Evolutionary conservation across 371 early-diverging fungal genomes (phyloP).

Genomic region (Massospora cicadina): DNA sequence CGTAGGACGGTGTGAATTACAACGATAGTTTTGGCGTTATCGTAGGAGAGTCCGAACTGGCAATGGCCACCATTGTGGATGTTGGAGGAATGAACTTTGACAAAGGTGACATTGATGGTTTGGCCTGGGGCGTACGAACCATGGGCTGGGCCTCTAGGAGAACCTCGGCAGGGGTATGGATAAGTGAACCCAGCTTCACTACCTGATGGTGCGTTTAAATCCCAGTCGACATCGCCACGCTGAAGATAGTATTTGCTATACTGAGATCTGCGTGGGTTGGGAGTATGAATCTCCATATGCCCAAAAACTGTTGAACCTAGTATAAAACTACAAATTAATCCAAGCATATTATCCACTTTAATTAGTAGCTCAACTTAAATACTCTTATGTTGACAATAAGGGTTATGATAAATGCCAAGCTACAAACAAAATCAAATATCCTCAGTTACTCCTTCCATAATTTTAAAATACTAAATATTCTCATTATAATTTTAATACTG

Average conservation of each 20-base stretch:
- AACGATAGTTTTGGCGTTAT: conserved; percentile 37
- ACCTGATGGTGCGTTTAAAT: conserved; percentile 15
- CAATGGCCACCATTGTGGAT: conserved; percentile 43
- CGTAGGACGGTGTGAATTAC: conserved; percentile 31
- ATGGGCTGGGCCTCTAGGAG: conserved; percentile 8
- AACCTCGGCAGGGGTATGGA: conserved; percentile 15
- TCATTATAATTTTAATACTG: too few species aligned
- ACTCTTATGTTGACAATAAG: too few species aligned
- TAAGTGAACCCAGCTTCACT: conserved; percentile 6
- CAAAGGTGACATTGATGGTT: conserved; percentile 16
- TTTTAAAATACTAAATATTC: too few species aligned
- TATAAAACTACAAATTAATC: too few species aligned
- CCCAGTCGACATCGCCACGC: conserved; percentile 12
- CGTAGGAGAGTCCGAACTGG: conserved; percentile 43
- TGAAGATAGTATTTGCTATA: conserved; percentile 8
- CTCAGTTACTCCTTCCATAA: too few species aligned
- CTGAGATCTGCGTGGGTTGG: conserved; percentile 17
- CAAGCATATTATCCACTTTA: too few species aligned
- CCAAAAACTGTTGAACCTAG: too few species aligned
- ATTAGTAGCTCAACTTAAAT: too few species aligned
- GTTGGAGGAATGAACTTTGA: conserved; percentile 14
- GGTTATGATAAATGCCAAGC: too few species aligned
- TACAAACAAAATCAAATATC: too few species aligned
- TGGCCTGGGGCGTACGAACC: conserved; percentile 18
- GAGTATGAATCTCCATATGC: conserved; percentile 19